phyloP scores from a whole-genome alignment of 345 rosid species.

The Eutrema japonicum region DNA sequence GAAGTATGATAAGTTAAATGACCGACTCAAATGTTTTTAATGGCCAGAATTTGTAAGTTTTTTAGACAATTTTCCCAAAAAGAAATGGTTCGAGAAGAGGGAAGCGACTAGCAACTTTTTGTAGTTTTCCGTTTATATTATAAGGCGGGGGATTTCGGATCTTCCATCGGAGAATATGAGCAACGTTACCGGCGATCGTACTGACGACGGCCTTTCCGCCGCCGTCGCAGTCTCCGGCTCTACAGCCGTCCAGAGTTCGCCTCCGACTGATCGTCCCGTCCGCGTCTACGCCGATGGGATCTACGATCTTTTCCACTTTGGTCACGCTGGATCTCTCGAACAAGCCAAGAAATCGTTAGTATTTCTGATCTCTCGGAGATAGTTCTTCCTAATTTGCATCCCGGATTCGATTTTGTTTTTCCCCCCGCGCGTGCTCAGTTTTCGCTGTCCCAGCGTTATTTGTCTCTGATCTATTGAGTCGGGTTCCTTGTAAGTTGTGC shows the following conservation, averaged over 20 bases:
- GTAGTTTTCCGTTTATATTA: conserved; percentile 13
- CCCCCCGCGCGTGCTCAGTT: neutral
- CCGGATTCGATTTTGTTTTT: neutral
- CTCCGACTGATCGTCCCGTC: conserved; percentile 61
- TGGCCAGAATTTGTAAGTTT: too few species aligned
- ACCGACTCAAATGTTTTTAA: too few species aligned
- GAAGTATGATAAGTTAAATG: too few species aligned
- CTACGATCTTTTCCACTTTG: conserved; percentile 98
- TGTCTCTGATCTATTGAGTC: conserved; percentile 27
- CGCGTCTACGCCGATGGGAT: conserved; percentile 98
- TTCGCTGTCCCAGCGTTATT: conserved; percentile 14
- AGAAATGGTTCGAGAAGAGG: conserved; percentile 25
- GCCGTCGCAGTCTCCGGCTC: conserved; percentile 37
- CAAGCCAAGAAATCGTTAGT: conserved; percentile 88
- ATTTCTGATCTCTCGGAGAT: neutral
- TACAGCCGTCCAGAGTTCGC: conserved; percentile 10
- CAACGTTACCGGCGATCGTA: conserved; percentile 37
- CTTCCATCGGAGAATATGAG: conserved; percentile 42
- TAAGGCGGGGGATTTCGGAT: conserved; percentile 25
- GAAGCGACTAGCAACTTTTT: conserved; percentile 29
- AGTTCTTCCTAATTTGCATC: neutral
- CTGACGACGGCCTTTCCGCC: conserved; percentile 15
- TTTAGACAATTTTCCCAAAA: too few species aligned
- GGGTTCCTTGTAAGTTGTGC: neutral
- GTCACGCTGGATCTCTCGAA: conserved; percentile 95